Evolutionary conservation across 345 rosid species (phyloP).

Genomic region (Acer campestre): DNA sequence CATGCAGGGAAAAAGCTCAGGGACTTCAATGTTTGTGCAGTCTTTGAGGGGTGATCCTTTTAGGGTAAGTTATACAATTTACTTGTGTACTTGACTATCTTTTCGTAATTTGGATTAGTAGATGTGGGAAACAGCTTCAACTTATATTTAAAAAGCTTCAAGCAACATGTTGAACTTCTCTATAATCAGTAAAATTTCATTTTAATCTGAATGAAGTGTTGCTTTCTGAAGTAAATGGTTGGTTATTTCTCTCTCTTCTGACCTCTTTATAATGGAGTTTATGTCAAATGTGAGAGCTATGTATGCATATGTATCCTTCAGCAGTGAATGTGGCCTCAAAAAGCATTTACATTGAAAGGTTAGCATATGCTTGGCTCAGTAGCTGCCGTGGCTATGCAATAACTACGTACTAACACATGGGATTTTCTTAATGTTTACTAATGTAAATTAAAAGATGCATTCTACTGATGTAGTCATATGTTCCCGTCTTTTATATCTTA

Average conservation of each 20-base stretch:
- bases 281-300: background rate
- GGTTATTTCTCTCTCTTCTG: background rate
- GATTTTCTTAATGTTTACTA: background rate
- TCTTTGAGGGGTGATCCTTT: slow-evolving; percentile 93
- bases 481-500: no score
- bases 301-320: background rate
- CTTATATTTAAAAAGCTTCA: background rate
- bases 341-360: background rate
- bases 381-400: background rate
- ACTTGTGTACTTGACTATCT: background rate
- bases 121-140: background rate
- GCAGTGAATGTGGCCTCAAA: background rate
- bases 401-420: background rate
- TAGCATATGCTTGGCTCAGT: background rate
- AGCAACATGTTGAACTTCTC: background rate
- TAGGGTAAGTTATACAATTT: slow-evolving; percentile 58
- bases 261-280: background rate
- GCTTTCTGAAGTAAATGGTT: background rate
- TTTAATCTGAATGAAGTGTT: background rate
- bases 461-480: background rate
- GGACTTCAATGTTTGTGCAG: slow-evolving; percentile 85
- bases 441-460: background rate
- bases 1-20: slow-evolving; percentile 62
- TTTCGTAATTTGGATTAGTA: background rate
- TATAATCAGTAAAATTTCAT: background rate